These are phyloP conservation scores for Leccinum truebloodii DNA, from an alignment of 768 basidiomycete species.

Conservation along the genomic window DNA sequence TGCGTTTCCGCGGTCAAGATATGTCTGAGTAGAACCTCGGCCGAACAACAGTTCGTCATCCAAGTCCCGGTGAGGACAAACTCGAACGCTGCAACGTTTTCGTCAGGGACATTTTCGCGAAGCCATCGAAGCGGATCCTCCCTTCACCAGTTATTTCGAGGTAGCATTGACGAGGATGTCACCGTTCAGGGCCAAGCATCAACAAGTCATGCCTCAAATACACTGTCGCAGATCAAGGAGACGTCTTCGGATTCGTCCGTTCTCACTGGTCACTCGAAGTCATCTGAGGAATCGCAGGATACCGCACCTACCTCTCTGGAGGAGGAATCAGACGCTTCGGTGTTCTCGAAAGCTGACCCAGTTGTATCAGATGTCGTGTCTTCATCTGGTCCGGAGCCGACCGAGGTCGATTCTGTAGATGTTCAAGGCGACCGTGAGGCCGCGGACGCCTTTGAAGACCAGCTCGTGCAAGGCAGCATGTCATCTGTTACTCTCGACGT, in stretches of 20 bases:
- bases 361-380: slow-evolving; percentile 21
- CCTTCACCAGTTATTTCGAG: slow-evolving; percentile 37
- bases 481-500: slow-evolving; percentile 46
- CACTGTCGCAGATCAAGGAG: slow-evolving; percentile 33
- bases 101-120: slow-evolving; percentile 50
- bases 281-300: slow-evolving; percentile 47
- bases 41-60: slow-evolving; percentile 65
- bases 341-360: slow-evolving; percentile 31
- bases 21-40: slow-evolving; percentile 66
- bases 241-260: slow-evolving; percentile 54
- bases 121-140: slow-evolving; percentile 40
- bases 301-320: slow-evolving; percentile 52
- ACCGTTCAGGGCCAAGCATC: slow-evolving; percentile 54
- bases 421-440: slow-evolving; percentile 38
- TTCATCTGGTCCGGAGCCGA: slow-evolving; percentile 35
- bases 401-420: slow-evolving; percentile 57
- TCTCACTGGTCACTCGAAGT: slow-evolving; percentile 43
- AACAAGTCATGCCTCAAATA: slow-evolving; percentile 23
- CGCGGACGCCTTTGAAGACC: slow-evolving; percentile 48
- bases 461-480: slow-evolving; percentile 52
- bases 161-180: slow-evolving; percentile 54
- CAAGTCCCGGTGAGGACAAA: slow-evolving; percentile 56
- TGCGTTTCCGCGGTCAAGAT: slow-evolving; percentile 85
- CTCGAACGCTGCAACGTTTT: slow-evolving; percentile 43
- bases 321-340: slow-evolving; percentile 42